phyloP scores from a whole-genome alignment of 768 basidiomycete species.

The Kwoniella pini region DNA sequence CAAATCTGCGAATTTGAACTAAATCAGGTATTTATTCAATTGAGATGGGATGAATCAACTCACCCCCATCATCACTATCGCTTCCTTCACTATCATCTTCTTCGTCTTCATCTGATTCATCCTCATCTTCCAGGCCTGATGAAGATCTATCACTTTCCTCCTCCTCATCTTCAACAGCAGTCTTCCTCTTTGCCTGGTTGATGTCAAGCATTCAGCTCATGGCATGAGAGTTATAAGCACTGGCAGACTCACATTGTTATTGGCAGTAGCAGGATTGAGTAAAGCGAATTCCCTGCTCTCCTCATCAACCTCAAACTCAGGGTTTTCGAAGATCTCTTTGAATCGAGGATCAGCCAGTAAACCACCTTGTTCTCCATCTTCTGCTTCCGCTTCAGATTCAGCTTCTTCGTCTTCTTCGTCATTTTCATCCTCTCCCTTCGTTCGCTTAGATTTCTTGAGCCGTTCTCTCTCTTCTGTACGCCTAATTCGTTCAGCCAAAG shows the following conservation, averaged over 20 bases:
- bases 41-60: conserved; percentile 9
- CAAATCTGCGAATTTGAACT: conserved; percentile 28
- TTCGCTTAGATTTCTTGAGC: conserved; percentile 59
- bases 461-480: conserved; percentile 59
- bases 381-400: conserved; percentile 32
- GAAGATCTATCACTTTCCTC: conserved; percentile 72
- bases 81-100: conserved; percentile 31
- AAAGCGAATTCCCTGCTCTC: conserved; percentile 82
- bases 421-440: conserved; percentile 57
- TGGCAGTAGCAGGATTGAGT: conserved; percentile 82
- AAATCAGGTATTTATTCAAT: not conserved
- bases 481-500: conserved; percentile 79
- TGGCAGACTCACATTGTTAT: conserved; percentile 59
- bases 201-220: no score
- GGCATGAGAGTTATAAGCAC: no score
- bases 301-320: conserved; percentile 90
- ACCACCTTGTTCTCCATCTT: conserved; percentile 19
- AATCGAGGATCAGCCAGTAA: conserved; percentile 75
- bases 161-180: conserved; percentile 83
- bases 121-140: conserved; percentile 48
- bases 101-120: conserved; percentile 32
- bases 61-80: conserved; percentile 29
- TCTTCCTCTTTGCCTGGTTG: conserved; percentile 62
- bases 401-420: conserved; percentile 51
- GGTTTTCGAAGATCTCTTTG: conserved; percentile 83